phyloP scores from a whole-genome alignment of 129 eudicot species.

The Daucus carota region DNA sequence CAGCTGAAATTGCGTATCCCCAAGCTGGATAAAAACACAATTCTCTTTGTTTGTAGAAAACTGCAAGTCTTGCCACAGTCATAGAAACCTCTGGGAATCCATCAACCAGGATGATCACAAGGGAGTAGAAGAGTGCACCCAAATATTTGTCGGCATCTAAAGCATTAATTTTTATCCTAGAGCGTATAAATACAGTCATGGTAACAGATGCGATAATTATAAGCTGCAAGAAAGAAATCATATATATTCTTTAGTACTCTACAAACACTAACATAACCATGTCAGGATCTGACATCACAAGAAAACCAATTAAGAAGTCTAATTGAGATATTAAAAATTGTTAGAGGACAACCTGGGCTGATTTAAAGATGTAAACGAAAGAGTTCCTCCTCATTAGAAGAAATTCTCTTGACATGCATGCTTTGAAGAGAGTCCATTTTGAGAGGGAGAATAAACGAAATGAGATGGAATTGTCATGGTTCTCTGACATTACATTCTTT shows the following conservation, averaged over 20 bases:
- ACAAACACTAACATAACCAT: slow-evolving; percentile 37
- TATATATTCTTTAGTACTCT: neutral
- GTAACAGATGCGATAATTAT: slow-evolving; percentile 27
- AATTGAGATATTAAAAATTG: slow-evolving; percentile 1
- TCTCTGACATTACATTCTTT: slow-evolving; percentile 27
- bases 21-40: slow-evolving; percentile 47
- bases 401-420: slow-evolving; percentile 59
- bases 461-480: slow-evolving; percentile 35
- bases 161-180: slow-evolving; percentile 28
- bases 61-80: slow-evolving; percentile 41
- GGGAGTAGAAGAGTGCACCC: slow-evolving; percentile 40
- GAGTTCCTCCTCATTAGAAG: slow-evolving; percentile 63
- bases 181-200: slow-evolving; percentile 38
- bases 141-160: slow-evolving; percentile 36
- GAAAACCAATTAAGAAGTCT: slow-evolving; percentile 8
- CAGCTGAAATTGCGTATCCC: slow-evolving; percentile 51
- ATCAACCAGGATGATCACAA: slow-evolving; percentile 33
- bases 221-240: slow-evolving; percentile 22
- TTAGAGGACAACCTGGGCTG: slow-evolving; percentile 39
- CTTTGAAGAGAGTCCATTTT: slow-evolving; percentile 52
- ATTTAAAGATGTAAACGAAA: slow-evolving; percentile 48
- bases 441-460: slow-evolving; percentile 45
- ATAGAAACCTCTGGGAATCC: slow-evolving; percentile 41
- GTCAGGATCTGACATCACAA: neutral
- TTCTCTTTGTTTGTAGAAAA: slow-evolving; percentile 48